Conservation (phyloP, 164 flowering plant genomes). For the Hamamelis virginiana region DNA sequence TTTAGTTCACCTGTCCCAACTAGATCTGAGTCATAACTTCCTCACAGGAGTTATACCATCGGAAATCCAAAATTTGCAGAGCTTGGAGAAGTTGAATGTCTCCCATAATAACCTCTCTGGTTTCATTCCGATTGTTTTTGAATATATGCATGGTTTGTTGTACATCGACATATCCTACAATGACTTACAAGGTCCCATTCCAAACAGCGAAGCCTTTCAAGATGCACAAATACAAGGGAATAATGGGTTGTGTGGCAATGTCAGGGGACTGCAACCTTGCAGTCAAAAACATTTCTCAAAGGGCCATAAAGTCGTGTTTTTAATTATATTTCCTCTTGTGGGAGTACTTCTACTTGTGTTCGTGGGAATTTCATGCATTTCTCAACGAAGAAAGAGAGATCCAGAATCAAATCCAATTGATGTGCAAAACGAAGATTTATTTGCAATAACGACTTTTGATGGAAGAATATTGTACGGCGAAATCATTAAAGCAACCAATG, state of each 20-base stretch:
- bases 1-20: conserved; percentile 6
- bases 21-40: conserved; percentile 3
- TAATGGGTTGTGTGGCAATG: conserved; percentile 24
- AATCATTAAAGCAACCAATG: conserved; percentile 32
- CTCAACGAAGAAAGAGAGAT: neutral
- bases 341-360: conserved; percentile 8
- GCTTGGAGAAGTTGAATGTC: conserved; percentile 16
- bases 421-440: neutral
- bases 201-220: conserved; percentile 18
- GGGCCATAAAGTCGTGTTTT: conserved; percentile 2
- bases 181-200: conserved; percentile 20
- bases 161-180: conserved; percentile 22
- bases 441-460: conserved; percentile 23
- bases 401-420: neutral
- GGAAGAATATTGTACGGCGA: conserved; percentile 32
- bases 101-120: conserved; percentile 29
- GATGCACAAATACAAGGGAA: conserved; percentile 13
- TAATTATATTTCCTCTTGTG: neutral
- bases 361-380: neutral
- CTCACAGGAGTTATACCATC: conserved; percentile 15
- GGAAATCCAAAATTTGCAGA: conserved; percentile 2
- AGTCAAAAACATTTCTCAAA: no score
- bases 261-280: conserved; percentile 16
- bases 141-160: conserved; percentile 10
- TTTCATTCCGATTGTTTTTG: conserved; percentile 7